Percentiles rank a stretch among this genome's conserved stretches.
Conservation (phyloP, 345 rosid species). For the Bruguiera parviflora region DNA sequence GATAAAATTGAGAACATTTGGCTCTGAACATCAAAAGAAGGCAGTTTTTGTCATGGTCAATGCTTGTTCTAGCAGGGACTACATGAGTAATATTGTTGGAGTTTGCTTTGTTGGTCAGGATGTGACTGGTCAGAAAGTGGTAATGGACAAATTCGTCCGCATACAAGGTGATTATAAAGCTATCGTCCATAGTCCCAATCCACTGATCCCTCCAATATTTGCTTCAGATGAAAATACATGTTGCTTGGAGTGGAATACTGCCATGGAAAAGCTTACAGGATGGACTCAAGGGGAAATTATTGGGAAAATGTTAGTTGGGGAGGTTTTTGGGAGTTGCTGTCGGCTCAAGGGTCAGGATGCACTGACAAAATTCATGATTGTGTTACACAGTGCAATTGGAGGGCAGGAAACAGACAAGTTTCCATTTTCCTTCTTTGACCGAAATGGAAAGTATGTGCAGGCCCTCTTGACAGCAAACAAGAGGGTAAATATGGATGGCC, state of each 20-base stretch:
- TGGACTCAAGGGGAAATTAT: constrained; percentile 61
- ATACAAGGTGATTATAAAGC: constrained; percentile 95
- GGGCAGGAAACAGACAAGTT: constrained; percentile 83
- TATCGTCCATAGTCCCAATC: constrained; percentile 86
- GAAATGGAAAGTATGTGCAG: constrained; percentile 65
- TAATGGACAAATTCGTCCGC: constrained; percentile 88
- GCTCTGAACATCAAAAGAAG: constrained; percentile 48
- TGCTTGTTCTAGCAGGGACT: constrained; percentile 95
- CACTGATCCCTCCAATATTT: constrained; percentile 94
- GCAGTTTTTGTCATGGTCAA: constrained; percentile 85
- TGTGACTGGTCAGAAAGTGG: constrained; percentile 82
- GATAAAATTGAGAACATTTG: constrained; percentile 79
- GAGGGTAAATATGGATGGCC: constrained; percentile 64
- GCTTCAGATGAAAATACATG: constrained; percentile 86
- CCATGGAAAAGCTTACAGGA: constrained; percentile 96
- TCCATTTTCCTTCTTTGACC: constrained; percentile 78
- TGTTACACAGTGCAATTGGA: constrained; percentile 77
- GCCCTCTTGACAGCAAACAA: constrained; percentile 84
- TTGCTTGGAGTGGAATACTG: constrained; percentile 95
- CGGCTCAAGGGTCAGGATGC: constrained; percentile 90
- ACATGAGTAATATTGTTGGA: constrained; percentile 77
- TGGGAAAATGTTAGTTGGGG: constrained; percentile 91
- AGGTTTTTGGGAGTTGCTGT: constrained; percentile 86
- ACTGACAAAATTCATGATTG: constrained; percentile 85
- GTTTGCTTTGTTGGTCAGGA: constrained; percentile 96